phyloP scores from a whole-genome alignment of 306 rosid genomes.

The Mimosa pudica region DNA sequence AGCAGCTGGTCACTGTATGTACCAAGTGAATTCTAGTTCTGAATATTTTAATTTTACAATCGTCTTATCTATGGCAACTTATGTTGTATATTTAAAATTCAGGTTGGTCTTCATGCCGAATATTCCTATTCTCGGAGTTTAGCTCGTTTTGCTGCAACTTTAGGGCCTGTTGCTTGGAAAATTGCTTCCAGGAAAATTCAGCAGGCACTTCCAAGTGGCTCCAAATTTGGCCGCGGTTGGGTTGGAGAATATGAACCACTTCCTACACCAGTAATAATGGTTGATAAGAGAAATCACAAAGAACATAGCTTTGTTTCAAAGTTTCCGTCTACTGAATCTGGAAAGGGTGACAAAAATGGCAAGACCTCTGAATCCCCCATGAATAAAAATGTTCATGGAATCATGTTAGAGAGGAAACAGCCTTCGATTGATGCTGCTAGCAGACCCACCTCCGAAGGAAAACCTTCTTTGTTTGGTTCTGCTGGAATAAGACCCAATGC shows the following conservation, averaged over 20 bases:
- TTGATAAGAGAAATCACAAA: conserved; percentile 57
- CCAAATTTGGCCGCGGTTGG: conserved; percentile 96
- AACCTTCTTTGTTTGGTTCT: conserved; percentile 56
- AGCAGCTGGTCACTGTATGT: conserved; percentile 92
- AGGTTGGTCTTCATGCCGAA: conserved; percentile 99
- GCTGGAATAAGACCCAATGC: conserved; percentile 49
- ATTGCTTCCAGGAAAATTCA: conserved; percentile 88
- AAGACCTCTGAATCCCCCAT: conserved; percentile 49
- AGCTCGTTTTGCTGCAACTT: conserved; percentile 91
- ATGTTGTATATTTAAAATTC: conserved; percentile 28
- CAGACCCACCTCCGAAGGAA: conserved; percentile 56
- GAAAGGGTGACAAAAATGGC: conserved; percentile 49
- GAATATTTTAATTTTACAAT: conserved; percentile 30
- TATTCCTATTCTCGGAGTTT: conserved; percentile 95
- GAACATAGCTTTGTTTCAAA: conserved; percentile 49
- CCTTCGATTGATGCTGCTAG: conserved; percentile 44
- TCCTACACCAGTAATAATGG: conserved; percentile 84
- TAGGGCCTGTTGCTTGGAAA: conserved; percentile 93
- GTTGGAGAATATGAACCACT: conserved; percentile 98
- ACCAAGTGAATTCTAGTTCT: conserved; percentile 30
- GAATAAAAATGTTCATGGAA: conserved; percentile 50
- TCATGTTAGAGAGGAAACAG: conserved; percentile 48
- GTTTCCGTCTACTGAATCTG: conserved; percentile 46
- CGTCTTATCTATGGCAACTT: conserved; percentile 28
- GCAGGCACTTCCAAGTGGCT: conserved; percentile 83